These are phyloP conservation scores for Candida peoriensis DNA, from an alignment of 805 yeast genomes.

Conservation along the genomic window DNA sequence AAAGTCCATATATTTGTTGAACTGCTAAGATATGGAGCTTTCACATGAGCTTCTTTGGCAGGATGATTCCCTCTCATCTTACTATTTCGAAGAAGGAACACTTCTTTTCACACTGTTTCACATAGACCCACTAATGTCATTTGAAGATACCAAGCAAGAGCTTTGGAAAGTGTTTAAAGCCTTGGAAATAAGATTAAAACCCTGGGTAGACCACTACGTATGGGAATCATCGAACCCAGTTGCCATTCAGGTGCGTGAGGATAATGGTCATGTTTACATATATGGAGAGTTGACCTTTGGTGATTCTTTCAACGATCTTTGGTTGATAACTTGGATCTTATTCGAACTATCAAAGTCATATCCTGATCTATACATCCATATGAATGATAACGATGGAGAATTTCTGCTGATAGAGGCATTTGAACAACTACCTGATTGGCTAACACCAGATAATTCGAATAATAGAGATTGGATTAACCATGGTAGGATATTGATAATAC, in stretches of 20 bases:
- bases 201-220: constrained; percentile 36
- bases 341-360: constrained; percentile 29
- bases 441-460: constrained; percentile 38
- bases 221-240: constrained; percentile 33
- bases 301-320: constrained; percentile 39
- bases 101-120: constrained; percentile 26
- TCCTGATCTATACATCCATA: constrained; percentile 37
- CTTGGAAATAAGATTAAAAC: constrained; percentile 23
- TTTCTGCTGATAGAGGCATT: constrained; percentile 46
- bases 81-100: constrained; percentile 11
- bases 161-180: constrained; percentile 16
- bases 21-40: no score
- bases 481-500: constrained; percentile 35
- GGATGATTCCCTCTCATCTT: not conserved
- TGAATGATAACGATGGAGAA: constrained; percentile 54
- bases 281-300: constrained; percentile 39
- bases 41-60: constrained; percentile 14
- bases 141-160: constrained; percentile 13
- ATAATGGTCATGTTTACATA: constrained; percentile 15
- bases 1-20: no score
- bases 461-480: constrained; percentile 52
- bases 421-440: constrained; percentile 42
- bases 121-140: constrained; percentile 25
- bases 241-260: constrained; percentile 1
- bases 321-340: constrained; percentile 38